Conservation (phyloP, 2,329 filamentous ascomycete species). For the Neofusicoccum laricinum region DNA sequence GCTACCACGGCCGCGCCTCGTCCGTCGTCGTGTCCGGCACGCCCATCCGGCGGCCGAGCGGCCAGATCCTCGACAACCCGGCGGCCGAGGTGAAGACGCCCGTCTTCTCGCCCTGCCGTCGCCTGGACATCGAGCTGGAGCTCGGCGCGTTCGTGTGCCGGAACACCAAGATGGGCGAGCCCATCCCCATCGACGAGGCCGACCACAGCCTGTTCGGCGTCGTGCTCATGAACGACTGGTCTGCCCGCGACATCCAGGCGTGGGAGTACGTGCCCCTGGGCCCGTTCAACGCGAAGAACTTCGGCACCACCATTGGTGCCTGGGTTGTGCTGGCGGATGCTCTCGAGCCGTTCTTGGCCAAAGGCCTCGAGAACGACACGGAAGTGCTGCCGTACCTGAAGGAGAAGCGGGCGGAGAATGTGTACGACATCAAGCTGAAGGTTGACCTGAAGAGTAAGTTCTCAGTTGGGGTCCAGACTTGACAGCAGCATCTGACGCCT, state of each 20-base stretch:
- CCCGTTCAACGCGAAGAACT: slow-evolving; percentile 82
- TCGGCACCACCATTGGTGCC: slow-evolving; percentile 71
- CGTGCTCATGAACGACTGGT: slow-evolving; percentile 86
- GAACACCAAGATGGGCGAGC: slow-evolving; percentile 62
- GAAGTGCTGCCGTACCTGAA: slow-evolving; percentile 62
- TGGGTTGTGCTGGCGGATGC: slow-evolving; percentile 79
- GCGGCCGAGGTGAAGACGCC: slow-evolving; percentile 61
- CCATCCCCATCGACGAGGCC: slow-evolving; percentile 62
- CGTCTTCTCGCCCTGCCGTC: slow-evolving; percentile 60
- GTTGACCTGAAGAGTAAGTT: slow-evolving; percentile 57
- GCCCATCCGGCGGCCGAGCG: slow-evolving; percentile 67
- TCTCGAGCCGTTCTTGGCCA: slow-evolving; percentile 63
- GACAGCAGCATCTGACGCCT: slow-evolving; percentile 20
- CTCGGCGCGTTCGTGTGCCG: slow-evolving; percentile 71
- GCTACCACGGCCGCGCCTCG: slow-evolving; percentile 76
- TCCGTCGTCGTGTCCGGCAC: slow-evolving; percentile 74
- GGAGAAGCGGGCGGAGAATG: slow-evolving; percentile 57
- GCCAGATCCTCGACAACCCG: slow-evolving; percentile 69
- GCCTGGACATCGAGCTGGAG: slow-evolving; percentile 78
- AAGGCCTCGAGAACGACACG: slow-evolving; percentile 55
- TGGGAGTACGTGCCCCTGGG: slow-evolving; percentile 84
- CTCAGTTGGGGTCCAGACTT: not conserved
- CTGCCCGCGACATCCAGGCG: slow-evolving; percentile 74
- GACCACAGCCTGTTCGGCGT: slow-evolving; percentile 73
- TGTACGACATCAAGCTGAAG: slow-evolving; percentile 68